Base-by-base conservation (phyloP, 148 eudicot genomes). In the Rhododendron vialii region DNA sequence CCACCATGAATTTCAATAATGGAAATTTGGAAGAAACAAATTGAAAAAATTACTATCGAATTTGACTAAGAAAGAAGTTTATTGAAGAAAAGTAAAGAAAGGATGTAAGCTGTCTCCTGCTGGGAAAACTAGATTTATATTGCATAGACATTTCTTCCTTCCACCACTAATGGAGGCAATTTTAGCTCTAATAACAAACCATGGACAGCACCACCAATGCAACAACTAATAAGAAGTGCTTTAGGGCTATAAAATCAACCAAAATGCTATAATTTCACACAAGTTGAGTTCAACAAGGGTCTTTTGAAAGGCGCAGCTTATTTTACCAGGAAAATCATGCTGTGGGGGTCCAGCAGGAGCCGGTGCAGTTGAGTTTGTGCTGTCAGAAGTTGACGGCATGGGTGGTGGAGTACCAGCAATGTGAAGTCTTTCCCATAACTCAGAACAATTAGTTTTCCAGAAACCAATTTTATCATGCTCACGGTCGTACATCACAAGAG, bases 371-470 rank as follows among this genome's bases (percentile, higher is more conserved):
- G 94, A 89, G 85, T 86, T 84, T 78, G 84, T 88, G 36, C 81
- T 83, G 50, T 79, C 86, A 80, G 84, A 65, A 76, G 84, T 81
- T 33, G 92, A 74, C 61, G 93, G 92, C 74, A 59, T 67, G 18
- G 93, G 90, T 61, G 98, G 92, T 30, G 91, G 82, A 88, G 90
- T 82, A 87, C 80, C 88, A 75, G 92, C 71, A 57, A 84, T 79
- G 86, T 91, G 88, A 86, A 97, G 91, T 84, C 91, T 92, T 83
- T 92, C 92, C 98, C 96, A 97, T 86, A 97, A 88, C 84, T 93
- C 95, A 15, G 99, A 94, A 85, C 99, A 97, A 91, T 95, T 97
- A 18, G 99, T 97, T 96, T 95, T 97, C 99, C 98, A 97, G 84
- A 97, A 95, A 45, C 99, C 99, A 84, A 97, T 90, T 86, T 90